phyloP scores from a whole-genome alignment of 352 stramenopile genomes.

The Phytopythium litorale region DNA sequence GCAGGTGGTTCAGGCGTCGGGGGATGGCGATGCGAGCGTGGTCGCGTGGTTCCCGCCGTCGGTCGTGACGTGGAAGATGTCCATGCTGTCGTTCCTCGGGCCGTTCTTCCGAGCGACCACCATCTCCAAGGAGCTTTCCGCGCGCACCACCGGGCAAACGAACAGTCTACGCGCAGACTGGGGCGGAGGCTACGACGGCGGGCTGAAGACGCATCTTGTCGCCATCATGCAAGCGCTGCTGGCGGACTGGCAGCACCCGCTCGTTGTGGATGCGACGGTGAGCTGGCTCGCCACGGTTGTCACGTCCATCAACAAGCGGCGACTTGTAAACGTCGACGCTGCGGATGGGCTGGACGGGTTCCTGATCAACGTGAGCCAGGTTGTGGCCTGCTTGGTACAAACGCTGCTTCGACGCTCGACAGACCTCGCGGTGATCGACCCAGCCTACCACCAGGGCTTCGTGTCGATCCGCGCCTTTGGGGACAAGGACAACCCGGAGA shows the following conservation, averaged over 20 bases:
- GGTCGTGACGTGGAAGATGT: slow-evolving; percentile 28
- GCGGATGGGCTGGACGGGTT: slow-evolving; percentile 61
- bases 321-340: slow-evolving; percentile 4
- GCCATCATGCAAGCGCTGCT: slow-evolving; percentile 19
- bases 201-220: slow-evolving; percentile 18
- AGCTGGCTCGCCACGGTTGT: slow-evolving; percentile 25
- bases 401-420: slow-evolving; percentile 21
- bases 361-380: slow-evolving; percentile 56
- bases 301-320: slow-evolving; percentile 16
- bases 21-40: neutral
- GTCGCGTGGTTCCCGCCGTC: slow-evolving; percentile 18
- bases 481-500: slow-evolving; percentile 28
- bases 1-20: slow-evolving; percentile 1
- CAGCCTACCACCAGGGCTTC: slow-evolving; percentile 41
- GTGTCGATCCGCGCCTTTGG: slow-evolving; percentile 46
- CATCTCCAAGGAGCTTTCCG: slow-evolving; percentile 33
- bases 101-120: slow-evolving; percentile 42
- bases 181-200: slow-evolving; percentile 18
- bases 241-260: slow-evolving; percentile 19
- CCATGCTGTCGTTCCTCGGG: slow-evolving; percentile 17
- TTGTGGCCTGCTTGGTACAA: slow-evolving; percentile 39
- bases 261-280: slow-evolving; percentile 31
- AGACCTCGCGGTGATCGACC: slow-evolving; percentile 12
- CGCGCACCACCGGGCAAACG: slow-evolving; percentile 12
- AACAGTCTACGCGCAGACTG: slow-evolving; percentile 21